These are phyloP conservation scores for Hymenoscyphus fructigenus DNA, from an alignment of 2,329 filamentous ascomycete genomes.

Conservation along the genomic window DNA sequence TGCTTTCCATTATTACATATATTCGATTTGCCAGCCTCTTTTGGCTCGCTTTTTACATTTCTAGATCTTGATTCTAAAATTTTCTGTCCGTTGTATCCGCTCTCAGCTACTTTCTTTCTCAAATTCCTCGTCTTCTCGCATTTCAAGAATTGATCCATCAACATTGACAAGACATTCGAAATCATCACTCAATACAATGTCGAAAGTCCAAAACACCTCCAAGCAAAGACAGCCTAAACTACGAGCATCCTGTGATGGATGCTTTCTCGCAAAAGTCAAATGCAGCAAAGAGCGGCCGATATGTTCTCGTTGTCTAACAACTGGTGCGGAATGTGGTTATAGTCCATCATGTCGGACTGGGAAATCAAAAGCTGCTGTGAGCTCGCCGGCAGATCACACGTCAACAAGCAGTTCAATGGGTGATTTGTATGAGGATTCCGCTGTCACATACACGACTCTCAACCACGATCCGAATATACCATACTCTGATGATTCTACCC, in stretches of 20 bases:
- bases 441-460: conserved; percentile 12
- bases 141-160: neutral
- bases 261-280: conserved; percentile 56
- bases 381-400: conserved; percentile 5
- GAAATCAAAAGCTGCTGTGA: conserved; percentile 45
- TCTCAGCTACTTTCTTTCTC: neutral
- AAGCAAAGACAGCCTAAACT: conserved; percentile 44
- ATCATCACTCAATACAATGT: conserved; percentile 12
- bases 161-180: neutral
- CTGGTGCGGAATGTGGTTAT: conserved; percentile 51
- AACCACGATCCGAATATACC: conserved; percentile 1
- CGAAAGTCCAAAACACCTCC: conserved; percentile 14
- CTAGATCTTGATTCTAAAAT: neutral
- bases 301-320: conserved; percentile 51
- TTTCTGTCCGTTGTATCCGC: neutral
- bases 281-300: conserved; percentile 54
- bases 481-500: conserved; percentile 13
- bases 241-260: conserved; percentile 53
- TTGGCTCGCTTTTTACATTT: neutral
- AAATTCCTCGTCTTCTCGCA: neutral
- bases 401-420: conserved; percentile 1
- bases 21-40: conserved; percentile 7
- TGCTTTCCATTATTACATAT: conserved; percentile 8
- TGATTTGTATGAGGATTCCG: conserved; percentile 15
- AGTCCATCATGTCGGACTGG: conserved; percentile 52